Evolutionary conservation across 2,329 filamentous ascomycete genomes (phyloP).

Genomic region (Diplocarpon rosae): DNA sequence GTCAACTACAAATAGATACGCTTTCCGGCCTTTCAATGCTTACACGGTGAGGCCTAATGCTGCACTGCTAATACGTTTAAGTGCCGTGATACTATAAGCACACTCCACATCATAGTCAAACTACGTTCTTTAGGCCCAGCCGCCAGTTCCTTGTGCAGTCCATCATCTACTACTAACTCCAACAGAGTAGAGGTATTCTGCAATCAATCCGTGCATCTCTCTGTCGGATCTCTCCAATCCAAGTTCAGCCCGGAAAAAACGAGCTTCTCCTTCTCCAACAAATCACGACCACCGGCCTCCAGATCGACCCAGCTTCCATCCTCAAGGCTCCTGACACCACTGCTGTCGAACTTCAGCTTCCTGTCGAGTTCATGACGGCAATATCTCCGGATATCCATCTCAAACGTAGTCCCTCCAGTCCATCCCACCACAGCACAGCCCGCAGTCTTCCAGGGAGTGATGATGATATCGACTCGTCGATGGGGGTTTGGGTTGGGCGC

Average conservation of each 20-base stretch:
- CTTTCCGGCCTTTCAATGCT: no score
- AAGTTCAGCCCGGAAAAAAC: conserved; percentile 71
- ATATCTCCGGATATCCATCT: conserved; percentile 74
- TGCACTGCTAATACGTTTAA: no score
- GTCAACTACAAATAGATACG: no score
- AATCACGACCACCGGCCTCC: conserved; percentile 45
- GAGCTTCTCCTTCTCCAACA: conserved; percentile 64
- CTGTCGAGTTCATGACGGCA: conserved; percentile 53
- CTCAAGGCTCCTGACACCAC: conserved; percentile 60
- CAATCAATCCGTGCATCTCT: conserved; percentile 38
- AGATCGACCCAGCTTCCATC: conserved; percentile 64
- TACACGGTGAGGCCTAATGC: no score
- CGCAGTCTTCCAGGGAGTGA: conserved; percentile 77
- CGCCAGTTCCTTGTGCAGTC: neutral
- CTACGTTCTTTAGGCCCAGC: no score
- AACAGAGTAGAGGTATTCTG: neutral
- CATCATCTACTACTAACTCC: neutral
- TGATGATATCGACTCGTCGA: conserved; percentile 82
- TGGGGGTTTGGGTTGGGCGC: conserved; percentile 62
- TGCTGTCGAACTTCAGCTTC: conserved; percentile 78
- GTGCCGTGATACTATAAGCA: no score
- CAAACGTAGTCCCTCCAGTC: conserved; percentile 81
- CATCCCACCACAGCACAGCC: conserved; percentile 84
- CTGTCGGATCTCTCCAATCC: conserved; percentile 51
- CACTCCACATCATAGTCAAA: no score